Conservation (phyloP, 306 rosid genomes). For the Cyamopsis tetragonoloba region DNA sequence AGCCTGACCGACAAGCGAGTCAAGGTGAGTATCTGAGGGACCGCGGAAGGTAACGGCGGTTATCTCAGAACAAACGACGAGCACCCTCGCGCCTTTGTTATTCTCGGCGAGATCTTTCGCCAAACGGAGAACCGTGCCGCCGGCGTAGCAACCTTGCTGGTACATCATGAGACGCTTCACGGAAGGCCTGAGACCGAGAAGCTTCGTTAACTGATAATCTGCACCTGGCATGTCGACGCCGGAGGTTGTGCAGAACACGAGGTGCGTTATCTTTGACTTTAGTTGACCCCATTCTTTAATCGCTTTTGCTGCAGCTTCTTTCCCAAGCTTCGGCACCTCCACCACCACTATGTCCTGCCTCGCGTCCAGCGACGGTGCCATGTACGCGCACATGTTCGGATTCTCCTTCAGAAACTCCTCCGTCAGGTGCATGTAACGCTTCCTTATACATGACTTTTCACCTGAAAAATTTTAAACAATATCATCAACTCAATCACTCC, state of each 20-base stretch:
- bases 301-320: conserved; percentile 51
- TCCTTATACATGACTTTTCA: conserved; percentile 62
- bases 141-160: conserved; percentile 66
- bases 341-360: conserved; percentile 59
- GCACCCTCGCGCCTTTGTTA: conserved; percentile 50
- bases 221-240: conserved; percentile 71
- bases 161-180: conserved; percentile 66
- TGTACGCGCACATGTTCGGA: conserved; percentile 44
- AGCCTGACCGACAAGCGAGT: conserved; percentile 54
- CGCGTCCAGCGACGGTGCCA: conserved; percentile 58
- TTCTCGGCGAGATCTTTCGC: conserved; percentile 65
- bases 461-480: conserved; percentile 39
- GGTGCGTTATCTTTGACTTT: conserved; percentile 56
- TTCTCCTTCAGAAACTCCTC: conserved; percentile 50
- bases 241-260: conserved; percentile 60
- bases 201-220: conserved; percentile 57
- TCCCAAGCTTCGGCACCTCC: conserved; percentile 56
- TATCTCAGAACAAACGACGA: conserved; percentile 62
- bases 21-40: conserved; percentile 50
- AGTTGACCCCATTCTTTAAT: conserved; percentile 72
- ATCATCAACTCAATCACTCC: too few species aligned
- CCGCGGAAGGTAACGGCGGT: conserved; percentile 69
- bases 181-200: conserved; percentile 53
- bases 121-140: conserved; percentile 62
- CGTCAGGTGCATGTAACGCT: conserved; percentile 50